A percentile compares a stretch with the other conserved stretches of the same genome.
Conservation (phyloP, 2,329 filamentous ascomycete species). For the Paracorniculantispora psalliotae region DNA sequence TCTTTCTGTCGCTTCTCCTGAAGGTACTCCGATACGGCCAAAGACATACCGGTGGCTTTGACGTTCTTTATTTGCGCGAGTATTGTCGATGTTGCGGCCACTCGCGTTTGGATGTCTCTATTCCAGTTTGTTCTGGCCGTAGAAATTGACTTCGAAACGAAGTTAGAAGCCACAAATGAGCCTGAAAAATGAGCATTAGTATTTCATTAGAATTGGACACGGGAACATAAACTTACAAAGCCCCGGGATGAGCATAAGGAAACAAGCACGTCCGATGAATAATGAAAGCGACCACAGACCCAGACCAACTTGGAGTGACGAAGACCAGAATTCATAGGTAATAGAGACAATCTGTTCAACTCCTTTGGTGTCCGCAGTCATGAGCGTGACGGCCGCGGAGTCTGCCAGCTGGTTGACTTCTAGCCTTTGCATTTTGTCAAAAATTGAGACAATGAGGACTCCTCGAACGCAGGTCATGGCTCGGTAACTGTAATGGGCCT, state of each 20-base stretch:
- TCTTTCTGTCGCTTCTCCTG: neutral
- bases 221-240: neutral
- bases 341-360: neutral
- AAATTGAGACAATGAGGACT: neutral
- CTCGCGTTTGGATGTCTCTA: neutral
- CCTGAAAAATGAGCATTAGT: too few relatives aligned
- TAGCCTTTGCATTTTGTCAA: neutral
- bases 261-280: neutral
- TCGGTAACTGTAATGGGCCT: neutral
- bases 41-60: neutral
- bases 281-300: neutral
- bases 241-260: neutral
- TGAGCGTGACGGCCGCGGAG: neutral
- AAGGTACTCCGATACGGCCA: neutral
- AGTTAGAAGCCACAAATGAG: neutral
- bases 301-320: neutral
- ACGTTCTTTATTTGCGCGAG: neutral
- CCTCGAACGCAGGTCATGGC: neutral
- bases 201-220: too few relatives aligned
- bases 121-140: neutral
- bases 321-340: neutral
- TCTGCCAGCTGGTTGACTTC: neutral
- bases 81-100: neutral
- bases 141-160: neutral
- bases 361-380: neutral